Evolutionary conservation across 345 rosid genomes (phyloP), one percentile per base, ranked within the genome.

Genomic region (Pistacia vera): DNA sequence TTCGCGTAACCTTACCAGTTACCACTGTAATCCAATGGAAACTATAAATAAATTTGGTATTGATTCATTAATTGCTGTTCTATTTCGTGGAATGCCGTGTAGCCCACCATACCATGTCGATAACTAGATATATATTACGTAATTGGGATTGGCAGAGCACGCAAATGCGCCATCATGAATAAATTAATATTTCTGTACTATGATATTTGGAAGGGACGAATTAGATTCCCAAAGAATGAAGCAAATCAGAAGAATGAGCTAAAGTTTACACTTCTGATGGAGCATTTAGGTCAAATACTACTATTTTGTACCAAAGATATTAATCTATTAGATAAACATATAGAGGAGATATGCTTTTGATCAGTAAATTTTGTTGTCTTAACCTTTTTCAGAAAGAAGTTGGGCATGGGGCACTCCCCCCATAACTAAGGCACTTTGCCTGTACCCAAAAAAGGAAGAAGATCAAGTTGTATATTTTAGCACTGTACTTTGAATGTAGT

Each of bases 161-260:
- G 36, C 61, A 63, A 30, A 73, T 51, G 76, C 69, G 49, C 69
- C 69, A 18, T 66, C 8, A 17, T n/a, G 12, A 18, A 68, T 14
- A 12, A 25, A 25, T 7, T 25, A 68, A 30, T 14, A 12, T 49
- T 66, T 66, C 17, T 44, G 49, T 8, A 10, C 70, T 25, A 11
- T n/a, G 4, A 48, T 65, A n/a, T 33, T 18, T 11, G 13, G 41
- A 62, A 62, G 33, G 18, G 44, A 62, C 38, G 1, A 30, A 41
- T 63, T 36, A 3, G 46, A 16, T 8, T 8, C 13, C 1, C 0
- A 51, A 68, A 30, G 13, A 9, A 36, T 48, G 57, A 67, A 14
- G 20, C 20, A 67, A 25, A 49, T 68, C 6, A 48, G n/a, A 13
- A 5, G 38, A 71, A 58, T 20, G 4, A 35, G 30, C 14, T 13